Evolutionary conservation across 306 rosid genomes (phyloP), one percentile per base, ranked within the genome.

Genomic region (Cicer arietinum): DNA sequence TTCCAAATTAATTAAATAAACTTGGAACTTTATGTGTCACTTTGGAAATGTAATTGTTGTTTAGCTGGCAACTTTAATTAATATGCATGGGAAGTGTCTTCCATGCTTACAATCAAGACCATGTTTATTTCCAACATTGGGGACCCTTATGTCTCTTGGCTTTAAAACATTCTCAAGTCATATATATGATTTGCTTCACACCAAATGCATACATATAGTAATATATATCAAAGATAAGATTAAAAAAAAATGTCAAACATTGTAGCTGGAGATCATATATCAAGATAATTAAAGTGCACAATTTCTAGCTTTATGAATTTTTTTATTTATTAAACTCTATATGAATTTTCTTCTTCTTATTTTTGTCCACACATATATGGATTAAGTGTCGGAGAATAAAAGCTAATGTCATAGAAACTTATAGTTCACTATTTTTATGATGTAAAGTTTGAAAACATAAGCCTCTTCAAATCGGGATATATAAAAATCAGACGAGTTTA

Each of bases 81-180:
- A 75, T 83, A 41, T 83, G 84, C 86, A 80, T 72, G 82, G 76
- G 56, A 73, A 62, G 50, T 84, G 79, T 80, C 84, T 40, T 75
- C 75, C 89, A 78, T 86, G 87, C 88, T 66, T 80, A 67, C 74
- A 79, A 75, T 74, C 73, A 85, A 65, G 77, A 79, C 79, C 79
- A 60, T 82, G 76, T 77, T 81, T 66, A 75, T 54, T 79, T 78
- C 89, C 89, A 88, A 81, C 86, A 83, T 7, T 39, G 40, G 11
- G 88, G 91, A 40, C 85, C 92, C 89, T 20, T 71, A 3, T 88
- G 91, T 85, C 76, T 10, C 74, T 66, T 67, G 7, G 6, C 37
- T 48, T 52, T 25, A 25, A 57, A 79, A 71, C 75, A 77, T 78
- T 69, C 79, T 67, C 18, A 59, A 62, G 70, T 76, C 85, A 45